A percentile compares a stretch with the other conserved stretches of the same genome.
phyloP scores from a whole-genome alignment of 805 yeast genomes.

The Candida lessepsii region DNA sequence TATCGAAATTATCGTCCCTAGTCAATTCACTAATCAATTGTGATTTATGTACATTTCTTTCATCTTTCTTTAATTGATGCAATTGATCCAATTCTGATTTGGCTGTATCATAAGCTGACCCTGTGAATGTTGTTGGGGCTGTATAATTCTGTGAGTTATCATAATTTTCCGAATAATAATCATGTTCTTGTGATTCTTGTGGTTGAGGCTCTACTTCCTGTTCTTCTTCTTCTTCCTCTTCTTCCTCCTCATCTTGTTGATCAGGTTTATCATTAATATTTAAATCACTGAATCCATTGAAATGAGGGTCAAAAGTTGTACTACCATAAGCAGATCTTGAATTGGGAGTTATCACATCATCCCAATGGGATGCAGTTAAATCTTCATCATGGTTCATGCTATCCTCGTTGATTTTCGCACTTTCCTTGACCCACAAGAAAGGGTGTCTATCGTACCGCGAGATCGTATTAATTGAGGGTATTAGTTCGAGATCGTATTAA shows the following conservation, averaged over 20 bases:
- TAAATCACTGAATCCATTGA: conserved; percentile 21
- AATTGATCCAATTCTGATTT: conserved; percentile 21
- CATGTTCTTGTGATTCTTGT: not conserved
- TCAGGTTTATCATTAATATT: conserved; percentile 17
- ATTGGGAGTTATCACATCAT: conserved; percentile 48
- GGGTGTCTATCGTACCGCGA: too few relatives aligned
- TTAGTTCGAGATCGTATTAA: too few relatives aligned
- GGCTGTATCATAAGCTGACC: conserved; percentile 15
- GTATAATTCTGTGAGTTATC: too few relatives aligned
- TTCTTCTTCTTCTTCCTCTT: not conserved
- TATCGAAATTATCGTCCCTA: conserved; percentile 27
- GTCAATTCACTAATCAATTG: conserved; percentile 45
- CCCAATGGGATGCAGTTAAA: conserved; percentile 60
- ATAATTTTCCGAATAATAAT: too few relatives aligned
- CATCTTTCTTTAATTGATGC: conserved; percentile 35
- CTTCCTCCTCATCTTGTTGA: conserved; percentile 10
- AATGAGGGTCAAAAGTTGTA: conserved; percentile 13
- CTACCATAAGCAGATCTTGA: conserved; percentile 15
- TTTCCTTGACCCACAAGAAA: not conserved
- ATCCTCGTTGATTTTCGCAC: too few relatives aligned
- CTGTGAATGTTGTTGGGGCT: too few relatives aligned
- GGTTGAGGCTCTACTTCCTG: conserved; percentile 5
- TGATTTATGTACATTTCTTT: conserved; percentile 28
- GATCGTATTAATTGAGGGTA: too few relatives aligned
- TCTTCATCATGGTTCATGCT: conserved; percentile 45